Evolutionary conservation across 306 rosid genomes (phyloP).

Genomic region (Cercis canadensis): DNA sequence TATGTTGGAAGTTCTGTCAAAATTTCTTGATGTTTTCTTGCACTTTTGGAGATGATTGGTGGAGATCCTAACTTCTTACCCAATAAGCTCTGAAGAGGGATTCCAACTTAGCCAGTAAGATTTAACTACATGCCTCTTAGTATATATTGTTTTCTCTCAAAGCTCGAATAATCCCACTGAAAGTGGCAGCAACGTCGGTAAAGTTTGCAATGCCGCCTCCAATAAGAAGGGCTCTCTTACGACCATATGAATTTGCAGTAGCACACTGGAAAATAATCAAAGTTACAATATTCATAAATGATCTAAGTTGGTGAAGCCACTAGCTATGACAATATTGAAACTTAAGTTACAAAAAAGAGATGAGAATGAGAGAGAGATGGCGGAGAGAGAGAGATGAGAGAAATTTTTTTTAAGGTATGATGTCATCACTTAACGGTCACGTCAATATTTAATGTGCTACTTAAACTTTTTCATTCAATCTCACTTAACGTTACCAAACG

Average conservation of each 20-base stretch:
- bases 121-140: constrained; percentile 3
- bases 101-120: neutral
- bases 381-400: too few relatives aligned
- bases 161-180: constrained; percentile 79
- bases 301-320: constrained; percentile 16
- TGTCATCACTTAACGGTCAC: too few relatives aligned
- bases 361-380: too few relatives aligned
- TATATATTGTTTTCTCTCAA: constrained; percentile 59
- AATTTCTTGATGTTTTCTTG: neutral
- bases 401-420: too few relatives aligned
- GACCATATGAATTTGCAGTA: constrained; percentile 81
- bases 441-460: too few relatives aligned
- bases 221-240: constrained; percentile 84
- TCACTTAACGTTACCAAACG: too few relatives aligned
- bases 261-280: constrained; percentile 80
- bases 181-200: constrained; percentile 90
- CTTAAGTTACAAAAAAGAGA: constrained; percentile 16
- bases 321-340: constrained; percentile 21
- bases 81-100: neutral
- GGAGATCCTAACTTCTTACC: neutral
- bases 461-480: too few relatives aligned
- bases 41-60: neutral
- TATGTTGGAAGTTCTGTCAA: neutral
- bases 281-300: constrained; percentile 23
- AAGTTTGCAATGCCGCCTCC: constrained; percentile 96